These are phyloP conservation scores for Phaeotremella skinneri DNA, from an alignment of 768 basidiomycete genomes.

Conservation along the genomic window DNA sequence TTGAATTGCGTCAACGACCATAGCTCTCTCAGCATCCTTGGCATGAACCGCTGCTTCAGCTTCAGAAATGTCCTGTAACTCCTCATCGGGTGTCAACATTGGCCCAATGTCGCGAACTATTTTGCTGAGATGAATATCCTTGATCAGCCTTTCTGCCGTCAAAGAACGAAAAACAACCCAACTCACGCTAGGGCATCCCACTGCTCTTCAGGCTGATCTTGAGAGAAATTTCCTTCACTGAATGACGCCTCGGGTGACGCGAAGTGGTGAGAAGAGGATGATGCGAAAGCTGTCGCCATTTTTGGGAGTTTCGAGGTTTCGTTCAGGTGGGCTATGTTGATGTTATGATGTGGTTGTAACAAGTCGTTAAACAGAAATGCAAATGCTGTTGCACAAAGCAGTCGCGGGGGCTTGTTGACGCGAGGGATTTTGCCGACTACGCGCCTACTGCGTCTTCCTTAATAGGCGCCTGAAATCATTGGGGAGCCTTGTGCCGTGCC, in stretches of 20 bases:
- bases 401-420: neutral
- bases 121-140: constrained; percentile 10
- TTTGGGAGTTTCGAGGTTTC: neutral
- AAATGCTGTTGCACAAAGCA: too few relatives aligned
- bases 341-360: too few relatives aligned
- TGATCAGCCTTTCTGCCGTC: neutral
- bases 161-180: neutral
- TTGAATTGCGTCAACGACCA: constrained; percentile 16
- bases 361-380: too few relatives aligned
- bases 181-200: constrained; percentile 32
- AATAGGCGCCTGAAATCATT: too few relatives aligned
- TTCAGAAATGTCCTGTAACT: constrained; percentile 32
- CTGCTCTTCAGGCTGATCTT: constrained; percentile 17
- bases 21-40: constrained; percentile 25
- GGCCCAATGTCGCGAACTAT: constrained; percentile 36
- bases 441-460: too few relatives aligned
- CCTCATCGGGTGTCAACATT: constrained; percentile 32
- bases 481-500: too few relatives aligned
- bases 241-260: constrained; percentile 19
- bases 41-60: constrained; percentile 37
- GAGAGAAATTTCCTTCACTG: constrained; percentile 17
- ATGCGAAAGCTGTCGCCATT: constrained; percentile 10
- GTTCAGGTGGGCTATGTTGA: neutral
- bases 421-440: too few relatives aligned
- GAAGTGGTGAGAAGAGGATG: constrained; percentile 3